Percentiles rank a stretch among this genome's conserved stretches.
phyloP scores from a whole-genome alignment of 768 basidiomycete species.

The Xanthoconium purpureum region DNA sequence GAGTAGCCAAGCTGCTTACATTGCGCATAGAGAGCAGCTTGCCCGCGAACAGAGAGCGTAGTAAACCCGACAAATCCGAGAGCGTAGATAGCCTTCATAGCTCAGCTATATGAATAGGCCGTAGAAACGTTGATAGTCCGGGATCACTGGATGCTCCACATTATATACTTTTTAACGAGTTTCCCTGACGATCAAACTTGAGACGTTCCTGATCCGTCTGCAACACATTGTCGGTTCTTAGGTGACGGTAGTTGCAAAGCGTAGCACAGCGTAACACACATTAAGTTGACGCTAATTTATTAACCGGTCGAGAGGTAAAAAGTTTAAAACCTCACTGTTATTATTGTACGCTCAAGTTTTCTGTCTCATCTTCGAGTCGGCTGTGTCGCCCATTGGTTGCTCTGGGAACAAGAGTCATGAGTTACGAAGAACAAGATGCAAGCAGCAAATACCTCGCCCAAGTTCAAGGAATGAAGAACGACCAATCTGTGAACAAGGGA shows the following conservation, averaged over 20 bases:
- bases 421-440: neutral
- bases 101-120: neutral
- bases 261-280: too few species aligned
- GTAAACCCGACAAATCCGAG: neutral
- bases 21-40: constrained; percentile 12
- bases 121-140: neutral
- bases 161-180: constrained; percentile 2
- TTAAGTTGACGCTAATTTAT: too few species aligned
- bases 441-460: neutral
- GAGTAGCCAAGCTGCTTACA: constrained; percentile 1
- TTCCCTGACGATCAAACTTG: neutral
- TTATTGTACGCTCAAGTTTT: too few species aligned
- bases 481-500: too few species aligned
- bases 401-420: neutral
- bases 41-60: constrained; percentile 3
- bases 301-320: too few species aligned
- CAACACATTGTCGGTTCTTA: too few species aligned
- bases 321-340: too few species aligned
- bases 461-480: too few species aligned
- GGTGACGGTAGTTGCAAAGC: too few species aligned
- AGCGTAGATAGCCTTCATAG: constrained; percentile 3
- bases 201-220: too few species aligned
- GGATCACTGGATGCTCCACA: neutral
- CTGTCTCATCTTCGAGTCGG: too few species aligned
- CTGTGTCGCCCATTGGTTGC: too few species aligned